Base-by-base conservation (phyloP, 2,329 filamentous ascomycete genomes). In the Lachnellula arida region DNA sequence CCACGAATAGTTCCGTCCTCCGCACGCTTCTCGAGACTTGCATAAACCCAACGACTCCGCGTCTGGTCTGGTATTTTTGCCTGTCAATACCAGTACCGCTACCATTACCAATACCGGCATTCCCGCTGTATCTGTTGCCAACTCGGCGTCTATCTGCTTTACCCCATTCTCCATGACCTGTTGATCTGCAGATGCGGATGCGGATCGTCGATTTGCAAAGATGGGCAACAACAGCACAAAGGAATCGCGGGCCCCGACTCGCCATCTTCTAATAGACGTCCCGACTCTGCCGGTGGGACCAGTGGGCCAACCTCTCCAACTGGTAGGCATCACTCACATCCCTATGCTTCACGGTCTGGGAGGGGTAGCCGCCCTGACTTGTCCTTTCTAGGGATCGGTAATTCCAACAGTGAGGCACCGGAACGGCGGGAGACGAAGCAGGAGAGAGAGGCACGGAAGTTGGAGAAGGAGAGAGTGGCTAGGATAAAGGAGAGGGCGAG, bases 401-500 rank as follows among this genome's bases (percentile, higher is more conserved):
- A 58, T 49, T 60, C 62, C 9, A 65, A 59, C 53, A 60, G 60
- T 51, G 63, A 68, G 7, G 57, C 58, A 15, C 63, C 66, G 9
- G 69, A 71, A 56, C 86, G 91, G 56, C 83, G 90, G 56, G 93
- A 97, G 74, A 97, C 91, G 7, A 92, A 87, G 69, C 89, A 93
- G 65, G 94, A 97, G 74, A 83, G 91, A 43, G 94, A 99, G 71
- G 91, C 91, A 19, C 82, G 93, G 60, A 88, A 87, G 60, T 75
- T 91, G 54, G 93, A 97, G 71, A 88, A 85, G 67, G 93, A 97
- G 71, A 85, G 90, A 46, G 76, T 81, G 15, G 79, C 82, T 39
- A 81, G 94, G 56, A 74, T 87, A 44, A 91, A 91, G 71, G 94
- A 99, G 71, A 84, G 94, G 48, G 92, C 96, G 72, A 82, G 88